Evolutionary conservation across 805 yeast genomes (phyloP), one percentile per base, ranked within the genome.

Genomic region (Millerago galiae): DNA sequence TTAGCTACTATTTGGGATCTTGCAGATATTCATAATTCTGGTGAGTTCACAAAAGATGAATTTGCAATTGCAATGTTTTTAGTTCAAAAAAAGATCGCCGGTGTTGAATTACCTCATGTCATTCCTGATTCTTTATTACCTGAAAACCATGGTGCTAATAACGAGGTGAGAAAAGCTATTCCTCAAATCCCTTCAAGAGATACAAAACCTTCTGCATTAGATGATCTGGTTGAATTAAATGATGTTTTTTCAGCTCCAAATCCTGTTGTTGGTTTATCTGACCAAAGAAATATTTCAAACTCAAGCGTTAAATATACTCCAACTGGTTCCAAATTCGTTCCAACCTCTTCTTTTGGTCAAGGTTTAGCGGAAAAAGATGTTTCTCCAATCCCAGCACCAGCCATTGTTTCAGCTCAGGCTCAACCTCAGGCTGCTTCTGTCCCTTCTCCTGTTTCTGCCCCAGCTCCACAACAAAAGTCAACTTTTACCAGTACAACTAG

Each of bases 1-100:
- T 72, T 93, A 48, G 99, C 98, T 2, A 67, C 78, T 18, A 80
- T 91, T 34, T 93, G 99, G 99, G 99, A 93, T 63, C 71, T 93
- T 52, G 79, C 98, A 9, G 97, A 93, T 60, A 74, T 88, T 48
- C 83, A 86, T 51, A 88, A 88, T 61, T 78, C 85, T 35, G 97
- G 96, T 21, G 74, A 74, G 34, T 88, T 93, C 57, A 73, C 86
- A 38, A 78, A 75, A 54, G 71, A 77, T 50, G 99, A 93, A 61
- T 93, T 93, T 61, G 81, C 95, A 3, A 82, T 93, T 57, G 97
- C 98, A 14, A 83, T 93, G 87, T 91, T 82, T 59, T 74, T 93
- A 51, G 93, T 93, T 8, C 95, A 89, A 63, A 85, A 83, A 62
- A 83, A 77, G 55, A 70, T 90, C 45, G 74, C 84, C 2, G 98